Evolutionary conservation across 805 yeast genomes (phyloP).

Genomic region (Metschnikowia baotianmanensis): DNA sequence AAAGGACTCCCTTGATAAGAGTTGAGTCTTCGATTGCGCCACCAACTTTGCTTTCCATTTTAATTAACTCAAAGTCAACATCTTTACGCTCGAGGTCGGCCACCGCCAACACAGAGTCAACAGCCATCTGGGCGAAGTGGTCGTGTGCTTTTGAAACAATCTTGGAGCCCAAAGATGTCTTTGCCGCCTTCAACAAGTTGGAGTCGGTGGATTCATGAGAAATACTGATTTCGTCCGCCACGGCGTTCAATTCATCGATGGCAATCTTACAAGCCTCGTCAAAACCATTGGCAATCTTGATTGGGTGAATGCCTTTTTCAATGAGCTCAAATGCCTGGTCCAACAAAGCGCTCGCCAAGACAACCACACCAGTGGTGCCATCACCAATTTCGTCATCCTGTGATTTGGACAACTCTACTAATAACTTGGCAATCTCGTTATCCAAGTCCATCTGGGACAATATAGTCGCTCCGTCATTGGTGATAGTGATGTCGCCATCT

Average conservation of each 20-base stretch:
- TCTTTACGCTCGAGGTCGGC: conserved; percentile 91
- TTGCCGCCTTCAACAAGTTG: conserved; percentile 86
- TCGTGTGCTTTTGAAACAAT: conserved; percentile 93
- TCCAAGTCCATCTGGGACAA: conserved; percentile 93
- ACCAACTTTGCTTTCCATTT: conserved; percentile 93
- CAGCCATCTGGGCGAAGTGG: conserved; percentile 94
- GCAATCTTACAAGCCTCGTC: conserved; percentile 97
- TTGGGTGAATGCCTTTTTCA: conserved; percentile 97
- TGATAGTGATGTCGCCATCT: conserved; percentile 96
- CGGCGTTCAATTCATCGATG: conserved; percentile 65
- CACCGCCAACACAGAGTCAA: conserved; percentile 88
- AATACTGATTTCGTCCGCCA: conserved; percentile 65
- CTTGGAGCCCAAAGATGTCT: conserved; percentile 92
- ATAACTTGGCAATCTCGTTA: conserved; percentile 90
- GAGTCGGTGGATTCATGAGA: conserved; percentile 45
- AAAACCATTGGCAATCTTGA: conserved; percentile 93
- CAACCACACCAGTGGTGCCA: conserved; percentile 99
- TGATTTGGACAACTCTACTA: conserved; percentile 89
- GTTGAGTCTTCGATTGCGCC: conserved; percentile 86
- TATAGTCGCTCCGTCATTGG: conserved; percentile 98
- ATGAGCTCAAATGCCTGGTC: conserved; percentile 94
- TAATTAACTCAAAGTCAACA: conserved; percentile 95
- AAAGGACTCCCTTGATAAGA: conserved; percentile 84
- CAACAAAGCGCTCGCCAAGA: conserved; percentile 87
- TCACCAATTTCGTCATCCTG: conserved; percentile 99